Conservation (phyloP, 768 basidiomycete species). For the Xanthoconium purpureum region DNA sequence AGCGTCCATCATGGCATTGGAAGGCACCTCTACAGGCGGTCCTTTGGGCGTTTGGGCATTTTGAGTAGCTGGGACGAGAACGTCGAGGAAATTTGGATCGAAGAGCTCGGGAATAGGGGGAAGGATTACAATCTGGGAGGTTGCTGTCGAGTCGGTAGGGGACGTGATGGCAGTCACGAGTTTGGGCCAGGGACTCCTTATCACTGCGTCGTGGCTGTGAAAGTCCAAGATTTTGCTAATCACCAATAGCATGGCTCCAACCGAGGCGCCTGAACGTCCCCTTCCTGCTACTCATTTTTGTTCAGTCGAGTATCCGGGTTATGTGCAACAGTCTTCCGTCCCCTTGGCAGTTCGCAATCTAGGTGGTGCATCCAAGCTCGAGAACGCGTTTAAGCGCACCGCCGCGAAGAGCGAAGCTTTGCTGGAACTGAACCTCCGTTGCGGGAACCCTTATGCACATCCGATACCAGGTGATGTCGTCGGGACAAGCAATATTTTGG, state of each 20-base stretch:
- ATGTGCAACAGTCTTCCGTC: constrained; percentile 62
- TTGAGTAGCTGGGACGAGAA: constrained; percentile 42
- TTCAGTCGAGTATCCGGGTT: constrained; percentile 90
- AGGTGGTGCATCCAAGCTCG: constrained; percentile 68
- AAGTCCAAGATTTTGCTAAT: constrained; percentile 4
- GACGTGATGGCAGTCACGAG: too few species aligned
- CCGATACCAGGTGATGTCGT: constrained; percentile 81
- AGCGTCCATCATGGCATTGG: constrained; percentile 56
- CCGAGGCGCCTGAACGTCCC: constrained; percentile 38
- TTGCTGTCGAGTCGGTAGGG: not conserved
- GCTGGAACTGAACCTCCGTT: constrained; percentile 74
- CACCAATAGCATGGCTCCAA: constrained; percentile 15
- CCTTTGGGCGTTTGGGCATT: not conserved
- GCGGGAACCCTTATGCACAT: constrained; percentile 75
- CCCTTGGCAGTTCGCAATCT: constrained; percentile 60
- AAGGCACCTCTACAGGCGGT: not conserved
- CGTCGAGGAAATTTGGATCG: constrained; percentile 52
- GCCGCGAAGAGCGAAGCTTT: constrained; percentile 59
- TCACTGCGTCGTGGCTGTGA: too few species aligned
- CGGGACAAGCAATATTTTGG: constrained; percentile 72
- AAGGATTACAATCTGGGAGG: constrained; percentile 46
- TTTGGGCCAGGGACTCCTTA: too few species aligned
- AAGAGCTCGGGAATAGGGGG: constrained; percentile 59
- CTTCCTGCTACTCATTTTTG: constrained; percentile 64
- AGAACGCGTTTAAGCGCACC: constrained; percentile 72